A percentile compares a stretch with the other conserved stretches of the same genome.
Conservation (phyloP, 2,329 filamentous ascomycete species). For the Sarocladium oryzae region DNA sequence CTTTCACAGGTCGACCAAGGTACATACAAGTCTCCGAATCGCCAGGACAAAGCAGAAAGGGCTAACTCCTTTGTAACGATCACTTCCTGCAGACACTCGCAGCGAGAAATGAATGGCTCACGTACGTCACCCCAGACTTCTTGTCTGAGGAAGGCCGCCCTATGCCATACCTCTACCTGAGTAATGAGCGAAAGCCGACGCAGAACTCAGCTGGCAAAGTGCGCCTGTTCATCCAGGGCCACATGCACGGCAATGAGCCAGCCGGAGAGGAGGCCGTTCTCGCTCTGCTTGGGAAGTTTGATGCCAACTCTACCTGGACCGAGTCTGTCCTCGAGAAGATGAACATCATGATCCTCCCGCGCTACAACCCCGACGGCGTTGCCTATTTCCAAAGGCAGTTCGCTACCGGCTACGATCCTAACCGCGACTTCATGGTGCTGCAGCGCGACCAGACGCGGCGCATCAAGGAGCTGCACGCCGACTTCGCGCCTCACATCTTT, state of each 20-base stretch:
- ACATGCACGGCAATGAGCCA: too few relatives aligned
- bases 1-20: not conserved
- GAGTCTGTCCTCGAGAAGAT: constrained; percentile 9
- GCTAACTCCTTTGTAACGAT: not conserved
- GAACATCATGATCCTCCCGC: constrained; percentile 11
- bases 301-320: constrained; percentile 10
- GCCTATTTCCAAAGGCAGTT: constrained; percentile 12
- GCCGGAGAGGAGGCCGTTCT: constrained; percentile 12
- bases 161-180: constrained; percentile 15
- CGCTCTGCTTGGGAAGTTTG: constrained; percentile 11
- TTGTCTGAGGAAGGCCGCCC: constrained; percentile 16
- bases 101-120: constrained; percentile 15
- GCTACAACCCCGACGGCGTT: constrained; percentile 13
- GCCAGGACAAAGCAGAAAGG: too few relatives aligned
- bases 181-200: constrained; percentile 1
- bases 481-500: constrained; percentile 11
- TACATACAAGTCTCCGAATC: too few relatives aligned
- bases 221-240: constrained; percentile 13
- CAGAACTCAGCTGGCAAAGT: constrained; percentile 6
- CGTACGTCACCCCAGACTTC: constrained; percentile 14
- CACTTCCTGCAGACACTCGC: constrained; percentile 8
- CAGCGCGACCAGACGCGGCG: constrained; percentile 11
- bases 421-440: constrained; percentile 12
- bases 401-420: constrained; percentile 11
- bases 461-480: constrained; percentile 9